Base-by-base conservation (phyloP, 73 alveolate species). In the Durusdinium trenchii region DNA sequence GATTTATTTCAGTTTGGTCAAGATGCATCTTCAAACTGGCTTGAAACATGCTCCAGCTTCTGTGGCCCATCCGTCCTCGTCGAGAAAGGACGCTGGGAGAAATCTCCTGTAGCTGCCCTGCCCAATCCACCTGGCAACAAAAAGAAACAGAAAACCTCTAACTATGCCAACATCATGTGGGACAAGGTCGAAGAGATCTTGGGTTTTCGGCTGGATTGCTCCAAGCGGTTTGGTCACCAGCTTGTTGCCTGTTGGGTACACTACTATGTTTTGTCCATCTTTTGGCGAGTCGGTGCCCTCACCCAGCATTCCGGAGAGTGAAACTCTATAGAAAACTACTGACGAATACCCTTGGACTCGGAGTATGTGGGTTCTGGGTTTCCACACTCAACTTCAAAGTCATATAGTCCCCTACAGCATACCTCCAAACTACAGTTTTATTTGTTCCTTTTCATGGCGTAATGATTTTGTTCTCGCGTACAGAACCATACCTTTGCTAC, bases 81-180 rank as follows among this genome's bases (percentile, higher is more conserved):
- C 71, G 92, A 82, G 47, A 67, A 32, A 82, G 92, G 5, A 32
- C 46, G 28, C 46, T 82, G 30, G 92, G 92, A 40, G 92, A 82
- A 48, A 82, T 48, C 36, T 82, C 71, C n/a, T 82, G 46, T 35
- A 82, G 92, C 60, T 42, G 61, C 1, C 92, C 92, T 20, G 92
- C 46, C 71, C 92, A 82, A 7, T 82, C 69, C 92, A 82, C 92
- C 92, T 82, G 73, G 30, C 16, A 23, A 28, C 61, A 43, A n/a
- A 38, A 30, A 10, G 85, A n/a, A n/a, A n/a, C n/a, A n/a, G n/a
- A n/a, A n/a, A 57, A 9, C 51, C 51, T 36, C 3, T 12, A 1
- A 7, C 10, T 73, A 52, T 14, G 0, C 26, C 84, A 73, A 73
- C 4, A 28, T 38, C 35, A 10, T 9, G 35, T 14, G 85, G 0